Percentiles rank a stretch among this genome's conserved stretches.
Conservation (phyloP, 768 basidiomycete species). For the Phanerochaete sordida region DNA sequence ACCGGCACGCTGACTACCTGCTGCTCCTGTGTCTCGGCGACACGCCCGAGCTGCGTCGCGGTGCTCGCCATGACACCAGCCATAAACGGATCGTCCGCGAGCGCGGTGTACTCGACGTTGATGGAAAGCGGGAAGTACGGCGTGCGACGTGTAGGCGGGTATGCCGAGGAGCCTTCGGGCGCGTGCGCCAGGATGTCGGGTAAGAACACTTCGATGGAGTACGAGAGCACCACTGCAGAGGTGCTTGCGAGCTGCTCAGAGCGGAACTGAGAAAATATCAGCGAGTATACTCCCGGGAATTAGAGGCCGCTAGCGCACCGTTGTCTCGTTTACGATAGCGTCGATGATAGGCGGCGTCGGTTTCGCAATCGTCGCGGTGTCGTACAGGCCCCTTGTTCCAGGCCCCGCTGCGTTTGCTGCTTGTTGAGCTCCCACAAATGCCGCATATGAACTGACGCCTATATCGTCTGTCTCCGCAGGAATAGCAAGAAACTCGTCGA, state of each 20-base stretch:
- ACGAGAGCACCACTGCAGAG: constrained; percentile 36
- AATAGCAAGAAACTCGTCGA: constrained; percentile 2
- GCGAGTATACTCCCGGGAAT: neutral
- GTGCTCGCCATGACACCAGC: constrained; percentile 35
- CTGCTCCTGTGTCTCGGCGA: constrained; percentile 40
- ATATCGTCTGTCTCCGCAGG: too few relatives aligned
- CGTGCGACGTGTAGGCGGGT: constrained; percentile 37
- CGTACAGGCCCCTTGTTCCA: neutral
- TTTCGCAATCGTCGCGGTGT: constrained; percentile 1
- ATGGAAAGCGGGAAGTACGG: constrained; percentile 36
- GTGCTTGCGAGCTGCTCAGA: constrained; percentile 29
- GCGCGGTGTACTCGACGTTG: constrained; percentile 44
- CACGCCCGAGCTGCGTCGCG: constrained; percentile 33
- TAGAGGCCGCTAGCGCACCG: constrained; percentile 22
- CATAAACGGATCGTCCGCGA: constrained; percentile 35
- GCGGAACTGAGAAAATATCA: constrained; percentile 36
- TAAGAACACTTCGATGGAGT: constrained; percentile 51
- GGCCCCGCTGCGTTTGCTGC: neutral
- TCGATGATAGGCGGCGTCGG: constrained; percentile 35
- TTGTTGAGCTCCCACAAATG: too few relatives aligned
- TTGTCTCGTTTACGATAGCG: constrained; percentile 41
- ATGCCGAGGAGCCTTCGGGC: constrained; percentile 35
- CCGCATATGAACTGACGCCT: too few relatives aligned
- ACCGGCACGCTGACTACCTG: constrained; percentile 32
- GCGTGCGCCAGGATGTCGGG: constrained; percentile 36